Evolutionary conservation across 306 rosid genomes (phyloP), one percentile per base, ranked within the genome.

Genomic region (Fragaria iinumae): DNA sequence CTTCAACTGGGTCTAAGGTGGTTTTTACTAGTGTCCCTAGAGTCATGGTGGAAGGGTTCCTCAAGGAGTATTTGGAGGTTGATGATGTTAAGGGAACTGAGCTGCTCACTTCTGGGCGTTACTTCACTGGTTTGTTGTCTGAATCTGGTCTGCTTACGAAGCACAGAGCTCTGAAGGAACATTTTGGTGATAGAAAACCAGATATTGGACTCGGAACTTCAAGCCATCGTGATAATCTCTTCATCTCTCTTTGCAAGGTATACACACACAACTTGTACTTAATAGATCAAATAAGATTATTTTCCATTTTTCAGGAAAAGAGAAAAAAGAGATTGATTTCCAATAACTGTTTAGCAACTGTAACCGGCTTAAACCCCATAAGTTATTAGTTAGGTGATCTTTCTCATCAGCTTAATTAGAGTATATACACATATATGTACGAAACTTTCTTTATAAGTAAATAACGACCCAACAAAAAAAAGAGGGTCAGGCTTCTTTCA

Each of bases 171-270:
- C 64, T 93, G 1, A 86, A 81, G 73, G 88, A 89, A 3, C 85
- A 85, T 50, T 93, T 87, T 83, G 98, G 93, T 21, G 93, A 93
- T 48, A 59, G 70, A 71, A 88, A 45, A 69, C 98, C 94, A 45
- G 94, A 91, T 77, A 45, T 93, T 70, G 98, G 97, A 0, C 84
- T 93, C 50, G 97, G 96, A 77, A 86, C 84, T 76, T 78, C 89
- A 4, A 76, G 84, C 84, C 79, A 84, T 49, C 84, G 85, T 75
- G 94, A 93, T 36, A 89, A 81, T 79, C 92, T 81, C 77, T 87
- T 91, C 73, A 69, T 91, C 60, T 91, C 97, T 43, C 85, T 80
- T 47, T 91, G 98, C 91, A 87, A 93, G 98, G 97, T 93, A 88
- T 69, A 23, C 53, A 41, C 44, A 4, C 55, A 77, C 25, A 41